Evolutionary conservation across 2,329 filamentous ascomycete genomes (phyloP).

Genomic region (Penicillium brevicompactum): DNA sequence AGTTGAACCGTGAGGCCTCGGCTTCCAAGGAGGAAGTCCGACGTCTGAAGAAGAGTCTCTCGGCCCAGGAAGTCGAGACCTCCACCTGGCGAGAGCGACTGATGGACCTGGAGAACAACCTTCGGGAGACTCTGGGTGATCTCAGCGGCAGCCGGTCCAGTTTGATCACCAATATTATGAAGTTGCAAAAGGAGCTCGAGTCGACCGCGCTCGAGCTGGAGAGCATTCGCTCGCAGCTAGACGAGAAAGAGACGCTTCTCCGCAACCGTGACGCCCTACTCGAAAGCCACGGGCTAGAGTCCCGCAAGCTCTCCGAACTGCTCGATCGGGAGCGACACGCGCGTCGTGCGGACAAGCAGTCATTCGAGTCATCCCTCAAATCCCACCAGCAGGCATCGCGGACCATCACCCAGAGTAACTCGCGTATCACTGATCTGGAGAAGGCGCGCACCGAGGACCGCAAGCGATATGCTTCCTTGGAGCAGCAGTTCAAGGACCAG

Average conservation of each 20-base stretch:
- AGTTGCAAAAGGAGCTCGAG: slow-evolving; percentile 85
- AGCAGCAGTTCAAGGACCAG: slow-evolving; percentile 82
- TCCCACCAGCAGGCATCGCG: slow-evolving; percentile 85
- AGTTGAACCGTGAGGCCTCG: slow-evolving; percentile 82
- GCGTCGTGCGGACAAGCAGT: slow-evolving; percentile 81
- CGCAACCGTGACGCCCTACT: slow-evolving; percentile 86
- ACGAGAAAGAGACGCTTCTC: slow-evolving; percentile 89
- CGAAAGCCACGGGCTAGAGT: slow-evolving; percentile 85
- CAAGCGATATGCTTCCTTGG: slow-evolving; percentile 72
- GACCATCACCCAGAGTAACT: slow-evolving; percentile 81
- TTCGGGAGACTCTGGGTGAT: slow-evolving; percentile 85
- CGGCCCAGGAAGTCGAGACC: slow-evolving; percentile 82
- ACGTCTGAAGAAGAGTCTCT: slow-evolving; percentile 78
- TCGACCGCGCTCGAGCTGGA: slow-evolving; percentile 82
- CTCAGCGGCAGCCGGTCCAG: slow-evolving; percentile 82
- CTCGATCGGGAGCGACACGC: slow-evolving; percentile 87
- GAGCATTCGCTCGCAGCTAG: slow-evolving; percentile 70
- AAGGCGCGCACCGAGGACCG: slow-evolving; percentile 75
- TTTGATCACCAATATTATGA: slow-evolving; percentile 81
- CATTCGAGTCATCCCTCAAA: slow-evolving; percentile 85
- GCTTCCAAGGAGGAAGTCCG: slow-evolving; percentile 83
- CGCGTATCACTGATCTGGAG: slow-evolving; percentile 84
- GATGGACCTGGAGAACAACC: slow-evolving; percentile 83
- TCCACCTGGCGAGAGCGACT: slow-evolving; percentile 89
- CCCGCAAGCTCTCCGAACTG: slow-evolving; percentile 78